Percentiles rank a stretch among this genome's conserved stretches.
phyloP scores from a whole-genome alignment of 2,329 filamentous ascomycete genomes.

The Verticillium zaregamsianum region DNA sequence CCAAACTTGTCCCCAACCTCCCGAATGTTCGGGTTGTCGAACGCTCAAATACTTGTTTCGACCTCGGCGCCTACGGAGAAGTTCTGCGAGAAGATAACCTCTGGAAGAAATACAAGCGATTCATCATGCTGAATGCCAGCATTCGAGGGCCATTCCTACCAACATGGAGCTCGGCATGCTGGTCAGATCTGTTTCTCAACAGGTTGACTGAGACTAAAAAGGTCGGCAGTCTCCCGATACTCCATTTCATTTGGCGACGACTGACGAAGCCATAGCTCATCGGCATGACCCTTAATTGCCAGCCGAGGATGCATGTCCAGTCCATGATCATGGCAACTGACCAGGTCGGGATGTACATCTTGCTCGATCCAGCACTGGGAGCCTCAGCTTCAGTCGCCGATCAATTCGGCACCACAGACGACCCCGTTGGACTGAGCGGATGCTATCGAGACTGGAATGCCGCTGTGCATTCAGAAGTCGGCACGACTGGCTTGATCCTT shows the following conservation, averaged over 20 bases:
- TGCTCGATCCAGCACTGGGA: constrained; percentile 24
- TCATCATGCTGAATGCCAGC: constrained; percentile 30
- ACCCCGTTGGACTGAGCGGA: constrained; percentile 21
- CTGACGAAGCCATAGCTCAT: constrained; percentile 22
- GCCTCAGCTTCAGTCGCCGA: constrained; percentile 12
- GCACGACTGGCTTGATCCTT: constrained; percentile 22
- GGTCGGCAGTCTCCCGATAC: constrained; percentile 11
- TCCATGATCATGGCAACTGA: constrained; percentile 35
- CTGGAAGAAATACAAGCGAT: constrained; percentile 28
- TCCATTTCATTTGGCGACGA: neutral
- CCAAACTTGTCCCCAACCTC: constrained; percentile 19
- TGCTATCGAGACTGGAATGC: constrained; percentile 22
- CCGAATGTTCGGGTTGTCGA: constrained; percentile 26
- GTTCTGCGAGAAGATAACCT: constrained; percentile 24
- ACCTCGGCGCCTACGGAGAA: constrained; percentile 29
- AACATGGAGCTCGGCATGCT: constrained; percentile 27
- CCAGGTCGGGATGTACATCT: constrained; percentile 27
- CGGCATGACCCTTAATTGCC: constrained; percentile 31
- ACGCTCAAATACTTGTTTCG: constrained; percentile 28
- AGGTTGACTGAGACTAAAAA: constrained; percentile 24
- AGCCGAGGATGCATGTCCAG: constrained; percentile 28
- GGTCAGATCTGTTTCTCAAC: constrained; percentile 28
- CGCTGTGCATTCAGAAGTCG: constrained; percentile 26
- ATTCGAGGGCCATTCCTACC: constrained; percentile 33
- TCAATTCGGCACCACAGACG: constrained; percentile 17